Percentiles rank a stretch among this genome's conserved stretches.
Evolutionary conservation across 495 filamentous ascomycete genomes (phyloP).

Genomic region (Parmelia sp.): DNA sequence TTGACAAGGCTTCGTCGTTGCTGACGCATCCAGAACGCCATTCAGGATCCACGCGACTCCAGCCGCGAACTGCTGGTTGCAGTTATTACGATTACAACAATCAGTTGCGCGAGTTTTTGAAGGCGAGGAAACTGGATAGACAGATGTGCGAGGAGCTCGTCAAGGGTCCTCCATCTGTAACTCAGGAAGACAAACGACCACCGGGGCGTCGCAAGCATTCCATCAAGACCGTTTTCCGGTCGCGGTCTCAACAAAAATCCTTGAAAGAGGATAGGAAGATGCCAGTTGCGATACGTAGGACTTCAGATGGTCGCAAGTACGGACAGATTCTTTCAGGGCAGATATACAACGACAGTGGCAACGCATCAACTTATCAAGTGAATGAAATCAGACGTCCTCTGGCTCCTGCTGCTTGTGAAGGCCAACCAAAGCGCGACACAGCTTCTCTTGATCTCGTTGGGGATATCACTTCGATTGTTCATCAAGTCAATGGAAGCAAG

Average conservation of each 20-base stretch:
- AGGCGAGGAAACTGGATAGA: neutral
- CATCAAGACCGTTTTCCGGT: constrained; percentile 6
- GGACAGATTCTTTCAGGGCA: constrained; percentile 15
- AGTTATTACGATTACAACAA: neutral
- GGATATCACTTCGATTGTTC: neutral
- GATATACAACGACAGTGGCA: constrained; percentile 7
- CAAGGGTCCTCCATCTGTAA: neutral
- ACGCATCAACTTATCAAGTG: constrained; percentile 15
- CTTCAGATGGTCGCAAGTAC: constrained; percentile 13
- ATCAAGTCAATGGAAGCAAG: constrained; percentile 1
- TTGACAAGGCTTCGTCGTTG: neutral
- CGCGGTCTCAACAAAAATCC: constrained; percentile 1
- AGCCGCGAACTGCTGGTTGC: neutral
- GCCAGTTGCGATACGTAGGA: constrained; percentile 8
- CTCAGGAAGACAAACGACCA: neutral
- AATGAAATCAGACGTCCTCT: constrained; percentile 10
- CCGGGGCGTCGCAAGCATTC: constrained; percentile 6
- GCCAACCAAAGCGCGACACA: neutral
- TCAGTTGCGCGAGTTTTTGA: neutral
- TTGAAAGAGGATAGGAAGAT: neutral
- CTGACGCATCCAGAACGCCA: neutral
- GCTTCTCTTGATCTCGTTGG: neutral
- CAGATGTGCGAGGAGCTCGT: constrained; percentile 1
- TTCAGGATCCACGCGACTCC: neutral
- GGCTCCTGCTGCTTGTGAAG: neutral